phyloP scores from a whole-genome alignment of 306 rosid species.

The Dryas drummondii region DNA sequence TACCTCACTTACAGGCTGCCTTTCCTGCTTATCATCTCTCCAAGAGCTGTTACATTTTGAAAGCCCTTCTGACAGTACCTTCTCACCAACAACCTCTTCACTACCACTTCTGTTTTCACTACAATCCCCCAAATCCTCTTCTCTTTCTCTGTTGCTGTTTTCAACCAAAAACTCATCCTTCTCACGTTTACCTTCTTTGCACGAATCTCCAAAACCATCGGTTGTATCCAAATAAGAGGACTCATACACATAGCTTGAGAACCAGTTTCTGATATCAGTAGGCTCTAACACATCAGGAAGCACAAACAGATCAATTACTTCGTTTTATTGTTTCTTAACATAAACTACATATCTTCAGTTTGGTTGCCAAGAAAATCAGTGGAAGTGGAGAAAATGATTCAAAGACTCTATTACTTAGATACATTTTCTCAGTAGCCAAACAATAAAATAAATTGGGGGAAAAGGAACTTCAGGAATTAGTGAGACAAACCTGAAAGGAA shows the following conservation, averaged over 20 bases:
- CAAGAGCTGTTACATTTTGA: conserved; percentile 16
- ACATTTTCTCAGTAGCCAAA: conserved; percentile 1
- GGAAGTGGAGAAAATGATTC: background rate
- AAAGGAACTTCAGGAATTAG: conserved; percentile 22
- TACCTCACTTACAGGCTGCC: conserved; percentile 34
- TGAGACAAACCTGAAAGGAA: conserved; percentile 58
- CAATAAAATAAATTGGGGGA: background rate
- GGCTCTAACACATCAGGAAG: conserved; percentile 49
- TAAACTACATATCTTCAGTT: background rate
- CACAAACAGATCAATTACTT: conserved; percentile 1
- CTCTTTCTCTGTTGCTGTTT: conserved; percentile 9
- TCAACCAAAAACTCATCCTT: conserved; percentile 28
- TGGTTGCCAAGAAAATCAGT: background rate
- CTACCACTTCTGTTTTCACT: conserved; percentile 9
- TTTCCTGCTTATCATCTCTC: conserved; percentile 23
- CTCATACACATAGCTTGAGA: conserved; percentile 66
- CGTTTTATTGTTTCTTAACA: background rate
- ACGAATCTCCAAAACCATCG: conserved; percentile 29
- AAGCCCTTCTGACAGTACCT: conserved; percentile 9
- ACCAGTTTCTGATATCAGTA: conserved; percentile 72
- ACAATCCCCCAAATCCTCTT: background rate
- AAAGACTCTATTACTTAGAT: background rate
- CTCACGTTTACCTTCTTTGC: conserved; percentile 26
- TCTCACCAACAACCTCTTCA: conserved; percentile 18
- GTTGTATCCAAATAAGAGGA: conserved; percentile 42